Base-by-base conservation (phyloP, 768 basidiomycete genomes). In the Agrocybe praecox region DNA sequence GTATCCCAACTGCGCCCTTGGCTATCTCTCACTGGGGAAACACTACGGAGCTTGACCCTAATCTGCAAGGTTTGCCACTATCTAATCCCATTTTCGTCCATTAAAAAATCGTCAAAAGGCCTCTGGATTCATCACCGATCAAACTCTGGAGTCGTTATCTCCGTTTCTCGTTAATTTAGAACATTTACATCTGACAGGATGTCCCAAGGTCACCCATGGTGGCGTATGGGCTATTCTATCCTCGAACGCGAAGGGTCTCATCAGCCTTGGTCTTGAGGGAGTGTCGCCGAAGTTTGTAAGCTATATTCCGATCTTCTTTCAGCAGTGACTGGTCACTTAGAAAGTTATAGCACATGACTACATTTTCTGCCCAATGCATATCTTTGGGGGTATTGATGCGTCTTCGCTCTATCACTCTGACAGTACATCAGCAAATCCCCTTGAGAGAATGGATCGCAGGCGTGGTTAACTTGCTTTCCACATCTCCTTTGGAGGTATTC, bases 101-200 rank as follows among this genome's bases (percentile, higher is more conserved):
- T n/a, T 40, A 22, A 4, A 46, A 1, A 42, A 63, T 6, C 23
- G 29, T 26, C 18, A 18, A 12, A 47, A 90, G 89, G 70, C 78
- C 19, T 85, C 88, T 2, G 69, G 77, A 12, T 68, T 81, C 6
- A 72, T 92, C 40, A 88, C 85, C 0, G 89, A 94, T 61, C 62
- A 60, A 6, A 63, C 84, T 2, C 68, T 93, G 26, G 74, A 73
- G 46, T 62, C 72, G 3, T 61, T 92, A 4, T 80, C 87, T 0
- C 75, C 81, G 0, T 64, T 73, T 47, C 74, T 90, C 26, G 59
- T 64, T 9, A 71, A 78, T 7, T 71, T 93, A 15, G 81, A 86
- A 44, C 76, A 83, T 40, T 63, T 93, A 2, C 75, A 81, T 51
- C 69, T 94, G 12, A 78, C 82, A 1, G 91, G 90, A 18, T 93